Conservation (phyloP, 2,329 filamentous ascomycete genomes). For the Calonectria ilicicola region DNA sequence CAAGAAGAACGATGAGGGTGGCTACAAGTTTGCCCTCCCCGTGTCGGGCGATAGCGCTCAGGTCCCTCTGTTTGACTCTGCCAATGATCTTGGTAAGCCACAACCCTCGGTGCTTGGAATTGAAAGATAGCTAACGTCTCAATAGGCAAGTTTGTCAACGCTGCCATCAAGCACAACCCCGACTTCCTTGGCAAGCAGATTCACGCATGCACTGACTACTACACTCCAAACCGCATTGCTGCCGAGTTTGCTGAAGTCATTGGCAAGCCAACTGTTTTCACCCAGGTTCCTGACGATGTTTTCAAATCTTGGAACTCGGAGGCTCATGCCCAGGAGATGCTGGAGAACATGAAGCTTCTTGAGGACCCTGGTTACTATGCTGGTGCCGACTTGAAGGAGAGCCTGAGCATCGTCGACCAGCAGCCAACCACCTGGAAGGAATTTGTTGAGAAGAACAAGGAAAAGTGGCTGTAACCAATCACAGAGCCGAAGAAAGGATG, state of each 20-base stretch:
- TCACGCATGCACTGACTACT: conserved; percentile 52
- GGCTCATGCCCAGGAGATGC: conserved; percentile 48
- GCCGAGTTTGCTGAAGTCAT: conserved; percentile 50
- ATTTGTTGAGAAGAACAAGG: conserved; percentile 48
- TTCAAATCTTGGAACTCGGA: conserved; percentile 51
- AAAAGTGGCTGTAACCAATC: conserved; percentile 38
- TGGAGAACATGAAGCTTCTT: conserved; percentile 58
- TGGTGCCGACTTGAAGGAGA: conserved; percentile 48
- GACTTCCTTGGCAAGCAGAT: conserved; percentile 47
- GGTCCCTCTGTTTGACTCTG: conserved; percentile 53
- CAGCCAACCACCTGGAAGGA: conserved; percentile 53
- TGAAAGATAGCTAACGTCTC: not conserved
- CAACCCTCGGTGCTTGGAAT: not conserved
- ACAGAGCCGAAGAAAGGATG: not conserved
- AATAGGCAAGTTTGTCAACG: conserved; percentile 50
- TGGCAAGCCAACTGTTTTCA: conserved; percentile 47
- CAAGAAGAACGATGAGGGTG: conserved; percentile 44
- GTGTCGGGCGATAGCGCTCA: conserved; percentile 45
- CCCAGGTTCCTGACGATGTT: conserved; percentile 46
- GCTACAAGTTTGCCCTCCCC: conserved; percentile 45
- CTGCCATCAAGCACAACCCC: conserved; percentile 47
- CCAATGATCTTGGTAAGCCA: conserved; percentile 55
- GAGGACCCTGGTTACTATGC: conserved; percentile 56
- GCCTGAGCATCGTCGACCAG: conserved; percentile 48
- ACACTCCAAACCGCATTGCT: conserved; percentile 47